Conservation (phyloP, 192 early-diverging fungal species). For the Coemansia sp. region DNA sequence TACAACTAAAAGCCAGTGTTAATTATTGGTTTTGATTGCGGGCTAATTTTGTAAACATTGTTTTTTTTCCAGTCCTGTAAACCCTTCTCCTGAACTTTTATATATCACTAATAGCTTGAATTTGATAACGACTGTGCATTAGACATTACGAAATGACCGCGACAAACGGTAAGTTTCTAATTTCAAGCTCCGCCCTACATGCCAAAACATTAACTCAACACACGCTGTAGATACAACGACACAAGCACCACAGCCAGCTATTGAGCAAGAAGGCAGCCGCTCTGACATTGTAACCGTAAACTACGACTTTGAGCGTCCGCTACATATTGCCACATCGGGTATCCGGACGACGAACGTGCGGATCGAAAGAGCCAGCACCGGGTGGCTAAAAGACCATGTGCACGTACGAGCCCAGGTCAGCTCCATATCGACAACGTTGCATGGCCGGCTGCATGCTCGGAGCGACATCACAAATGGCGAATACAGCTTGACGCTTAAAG, state of each 20-base stretch:
- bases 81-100: too few relatives aligned
- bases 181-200: too few relatives aligned
- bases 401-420: constrained; percentile 24
- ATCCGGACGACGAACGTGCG: constrained; percentile 46
- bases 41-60: too few relatives aligned
- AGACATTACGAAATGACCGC: too few relatives aligned
- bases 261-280: constrained; percentile 28
- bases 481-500: constrained; percentile 23
- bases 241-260: neutral
- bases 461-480: constrained; percentile 23
- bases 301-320: constrained; percentile 25
- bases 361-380: constrained; percentile 22
- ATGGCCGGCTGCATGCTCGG: constrained; percentile 22
- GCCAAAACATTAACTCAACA: too few relatives aligned
- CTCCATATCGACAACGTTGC: constrained; percentile 43
- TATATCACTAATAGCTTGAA: too few relatives aligned
- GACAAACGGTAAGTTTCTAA: too few relatives aligned
- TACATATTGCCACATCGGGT: constrained; percentile 27
- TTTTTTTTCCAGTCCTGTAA: too few relatives aligned
- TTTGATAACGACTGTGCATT: too few relatives aligned
- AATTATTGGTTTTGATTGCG: too few relatives aligned
- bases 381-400: constrained; percentile 19
- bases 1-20: too few relatives aligned
- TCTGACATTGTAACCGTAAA: constrained; percentile 23
- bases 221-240: neutral